Percentiles rank a stretch among this genome's conserved stretches.
Evolutionary conservation across 1,284 basidiomycete species (phyloP).

Genomic region (Puccinia hordei): DNA sequence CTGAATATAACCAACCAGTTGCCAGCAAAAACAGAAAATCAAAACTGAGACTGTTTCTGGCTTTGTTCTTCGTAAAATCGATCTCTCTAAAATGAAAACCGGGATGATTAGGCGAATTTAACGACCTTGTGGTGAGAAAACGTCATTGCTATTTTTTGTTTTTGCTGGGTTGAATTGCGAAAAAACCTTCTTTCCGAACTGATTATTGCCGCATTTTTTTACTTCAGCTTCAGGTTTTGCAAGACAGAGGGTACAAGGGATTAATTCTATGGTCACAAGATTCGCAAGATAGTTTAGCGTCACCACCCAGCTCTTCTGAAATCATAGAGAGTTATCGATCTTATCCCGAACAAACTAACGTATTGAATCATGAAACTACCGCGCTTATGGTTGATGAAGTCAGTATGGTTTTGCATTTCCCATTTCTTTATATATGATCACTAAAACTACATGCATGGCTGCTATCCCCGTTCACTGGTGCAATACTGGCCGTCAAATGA

Average conservation of each 20-base stretch:
- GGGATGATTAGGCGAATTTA: slow-evolving; percentile 52
- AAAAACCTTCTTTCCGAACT: background rate
- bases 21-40: background rate
- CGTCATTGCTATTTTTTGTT: background rate
- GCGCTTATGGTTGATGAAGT: slow-evolving; percentile 14
- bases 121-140: slow-evolving; percentile 39
- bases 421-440: background rate
- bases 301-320: slow-evolving; percentile 9
- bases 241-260: slow-evolving; percentile 55
- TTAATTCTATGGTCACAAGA: slow-evolving; percentile 44
- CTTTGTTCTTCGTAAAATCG: background rate
- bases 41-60: background rate
- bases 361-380: slow-evolving; percentile 43
- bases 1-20: background rate
- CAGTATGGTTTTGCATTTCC: background rate
- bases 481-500: background rate
- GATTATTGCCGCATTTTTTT: background rate
- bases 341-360: slow-evolving; percentile 18
- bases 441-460: too few relatives aligned
- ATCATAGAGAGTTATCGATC: slow-evolving; percentile 36
- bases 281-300: slow-evolving; percentile 1
- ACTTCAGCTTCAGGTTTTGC: slow-evolving; percentile 52
- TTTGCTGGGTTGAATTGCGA: background rate
- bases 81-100: slow-evolving; percentile 45
- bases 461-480: background rate